Base-by-base conservation (phyloP, 2,329 filamentous ascomycete species). In the Zasmidium angulare region DNA sequence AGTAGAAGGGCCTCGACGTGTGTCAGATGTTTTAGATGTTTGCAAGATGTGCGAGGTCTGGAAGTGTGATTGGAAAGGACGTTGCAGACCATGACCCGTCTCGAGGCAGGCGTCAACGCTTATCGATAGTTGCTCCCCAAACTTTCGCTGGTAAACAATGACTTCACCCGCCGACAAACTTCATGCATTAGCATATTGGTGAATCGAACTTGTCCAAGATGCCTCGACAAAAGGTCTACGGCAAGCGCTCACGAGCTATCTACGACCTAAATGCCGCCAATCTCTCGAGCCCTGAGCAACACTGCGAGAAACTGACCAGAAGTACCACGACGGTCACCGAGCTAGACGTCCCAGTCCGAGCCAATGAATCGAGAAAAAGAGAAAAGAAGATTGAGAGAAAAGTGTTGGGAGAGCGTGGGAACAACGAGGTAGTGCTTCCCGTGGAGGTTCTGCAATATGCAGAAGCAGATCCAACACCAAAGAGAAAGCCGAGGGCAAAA, bases 181-280 rank as follows among this genome's bases (percentile, higher is more conserved):
- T 19, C 36, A 17, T 43, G 6, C 36, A 43, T 3, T 14, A 17
- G 6, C 6, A 43, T 19, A 17, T 43, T 43, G 3, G 26, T 29
- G 26, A 4, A 11, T 11, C 26, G 26, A 29, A 17, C 36, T 3
- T 19, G 3, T 43, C 36, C 36, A 43, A 14, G 36, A 74, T 75
- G 71, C 72, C 71, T 52, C 68, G 69, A 2, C 72, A 72, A 55
- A 65, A 73, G 56, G 72, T 74, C 3, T 78, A 78, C 59, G 76
- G 76, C 23, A 77, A 76, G 64, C 71, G 72, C n/a, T 66, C 71
- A 22, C 65, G 66, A 60, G 65, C 68, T n/a, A 55, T 66, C 11
- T 69, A 67, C 60, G 67, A 66, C 48, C 55, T 67, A 26, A 54
- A 52, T 24, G 57, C 64, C 31, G 63, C 59, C 11, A 58, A 61